Base-by-base conservation (phyloP, 2,329 filamentous ascomycete genomes). In the Neonectria coccinea region DNA sequence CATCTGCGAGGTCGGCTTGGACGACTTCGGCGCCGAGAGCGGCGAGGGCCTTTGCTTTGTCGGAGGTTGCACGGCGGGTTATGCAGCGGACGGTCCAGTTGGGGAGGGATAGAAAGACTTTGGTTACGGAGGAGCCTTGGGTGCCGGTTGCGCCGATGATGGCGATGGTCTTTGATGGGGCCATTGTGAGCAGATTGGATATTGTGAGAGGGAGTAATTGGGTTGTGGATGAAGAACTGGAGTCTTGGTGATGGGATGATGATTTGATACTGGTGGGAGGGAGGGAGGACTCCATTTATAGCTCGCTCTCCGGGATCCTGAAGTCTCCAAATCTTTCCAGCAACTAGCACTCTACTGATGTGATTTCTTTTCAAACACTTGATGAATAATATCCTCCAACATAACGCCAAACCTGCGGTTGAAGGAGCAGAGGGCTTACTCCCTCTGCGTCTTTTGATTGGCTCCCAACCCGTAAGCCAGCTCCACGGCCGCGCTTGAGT, bases 61-160 rank as follows among this genome's bases (percentile, higher is more conserved):
- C 47, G 16, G 82, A 83, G 4, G 73, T 65, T 5, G 79, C 65
- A 51, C 81, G 75, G 41, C 84, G 81, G 4, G 83, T 85, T 12
- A 86, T 68, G 39, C 78, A 81, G 53, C 83, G 81, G 52, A 86
- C 81, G 4, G 74, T 69, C 76, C 79, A 86, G 39, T 56, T 66
- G 0, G 80, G 69, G 1, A 66, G 65, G 20, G 72, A 69, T 22
- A 82, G 74, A 59, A 86, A 83, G 4, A 78, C 73, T 27, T 78
- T 79, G 29, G 79, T 80, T 7, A 86, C 84, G 1, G 82, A 83
- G 20, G 80, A 79, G 58, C 84, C 84, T 67, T 86, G 83, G 47
- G 77, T 80, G 54, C 81, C 83, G 3, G 82, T 85, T 9, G 80
- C 82, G 2, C 83, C 83, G 33, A 85, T 76, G 7, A 85, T 75